Conservation (phyloP, 2,329 filamentous ascomycete genomes). For the Colletotrichum spaethianum region DNA sequence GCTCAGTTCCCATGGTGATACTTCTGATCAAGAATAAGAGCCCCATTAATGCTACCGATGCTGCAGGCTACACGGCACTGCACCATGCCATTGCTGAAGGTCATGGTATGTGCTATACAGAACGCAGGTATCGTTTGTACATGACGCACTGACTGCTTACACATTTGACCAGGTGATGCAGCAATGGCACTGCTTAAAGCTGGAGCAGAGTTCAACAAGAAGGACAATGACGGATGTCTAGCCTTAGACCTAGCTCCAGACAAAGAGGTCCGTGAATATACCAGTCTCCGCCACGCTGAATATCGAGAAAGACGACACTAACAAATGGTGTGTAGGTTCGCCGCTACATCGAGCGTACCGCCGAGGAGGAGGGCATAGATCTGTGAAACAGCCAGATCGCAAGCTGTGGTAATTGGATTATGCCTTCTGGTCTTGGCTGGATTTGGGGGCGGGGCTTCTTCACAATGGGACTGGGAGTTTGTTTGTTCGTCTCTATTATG, state of each 20-base stretch:
- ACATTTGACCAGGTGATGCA: conserved; percentile 73
- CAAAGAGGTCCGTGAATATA: conserved; percentile 73
- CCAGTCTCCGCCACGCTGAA: too few species aligned
- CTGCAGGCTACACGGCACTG: conserved; percentile 86
- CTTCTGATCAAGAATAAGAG: conserved; percentile 83
- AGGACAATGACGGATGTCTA: conserved; percentile 77
- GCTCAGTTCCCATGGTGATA: conserved; percentile 88
- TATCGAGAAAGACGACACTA: not conserved
- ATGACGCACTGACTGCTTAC: not conserved
- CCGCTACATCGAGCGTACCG: conserved; percentile 82
- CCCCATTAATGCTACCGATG: conserved; percentile 87
- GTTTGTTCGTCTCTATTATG: not conserved
- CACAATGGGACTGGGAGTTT: not conserved
- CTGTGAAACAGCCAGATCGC: conserved; percentile 48
- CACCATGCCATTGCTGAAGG: conserved; percentile 89
- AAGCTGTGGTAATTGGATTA: not conserved
- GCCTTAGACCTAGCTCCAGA: conserved; percentile 90
- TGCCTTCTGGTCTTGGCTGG: not conserved
- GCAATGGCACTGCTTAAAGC: conserved; percentile 86
- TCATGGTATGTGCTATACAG: conserved; percentile 64
- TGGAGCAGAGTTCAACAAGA: conserved; percentile 86
- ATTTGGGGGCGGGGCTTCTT: not conserved
- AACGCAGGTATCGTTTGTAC: not conserved
- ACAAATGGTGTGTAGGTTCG: conserved; percentile 67
- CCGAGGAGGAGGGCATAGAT: conserved; percentile 88